Evolutionary conservation across 108 stramenopile genomes (phyloP).

Genomic region (Chaetoceros tenuissimus): DNA sequence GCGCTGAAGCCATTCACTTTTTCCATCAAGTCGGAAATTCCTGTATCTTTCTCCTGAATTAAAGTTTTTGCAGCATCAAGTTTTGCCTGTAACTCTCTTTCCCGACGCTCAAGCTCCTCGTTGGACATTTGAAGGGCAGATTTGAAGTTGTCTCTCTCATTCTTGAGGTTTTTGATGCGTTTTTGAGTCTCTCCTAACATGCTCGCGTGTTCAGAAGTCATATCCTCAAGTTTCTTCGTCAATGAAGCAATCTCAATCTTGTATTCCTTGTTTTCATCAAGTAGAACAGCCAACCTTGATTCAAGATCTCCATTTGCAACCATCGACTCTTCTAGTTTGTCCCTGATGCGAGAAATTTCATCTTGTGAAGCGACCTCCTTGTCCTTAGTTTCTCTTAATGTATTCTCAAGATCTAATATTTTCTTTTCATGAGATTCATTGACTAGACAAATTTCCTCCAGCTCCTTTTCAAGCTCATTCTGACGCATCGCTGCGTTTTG

Average conservation of each 20-base stretch:
- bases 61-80: not conserved
- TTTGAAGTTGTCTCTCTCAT: too few species aligned
- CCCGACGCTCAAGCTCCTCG: too few species aligned
- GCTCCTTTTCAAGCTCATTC: not conserved
- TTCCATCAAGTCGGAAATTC: not conserved
- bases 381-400: not conserved
- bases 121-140: too few species aligned
- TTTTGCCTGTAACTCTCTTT: not conserved
- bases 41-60: not conserved
- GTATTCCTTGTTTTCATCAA: too few species aligned
- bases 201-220: too few species aligned
- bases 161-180: too few species aligned
- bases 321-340: not conserved
- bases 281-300: too few species aligned
- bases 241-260: slow-evolving; percentile 14
- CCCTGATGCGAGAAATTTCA: slow-evolving; percentile 1
- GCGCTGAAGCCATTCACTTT: slow-evolving; percentile 37
- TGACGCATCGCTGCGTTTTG: not conserved
- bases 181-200: too few species aligned
- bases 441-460: not conserved
- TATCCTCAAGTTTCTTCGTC: slow-evolving; percentile 13
- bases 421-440: not conserved
- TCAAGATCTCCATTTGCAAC: too few species aligned
- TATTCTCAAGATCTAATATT: too few species aligned
- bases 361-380: slow-evolving; percentile 1